These are phyloP conservation scores for Alternaria dauci DNA, from an alignment of 2,329 filamentous ascomycete species.

Conservation along the genomic window DNA sequence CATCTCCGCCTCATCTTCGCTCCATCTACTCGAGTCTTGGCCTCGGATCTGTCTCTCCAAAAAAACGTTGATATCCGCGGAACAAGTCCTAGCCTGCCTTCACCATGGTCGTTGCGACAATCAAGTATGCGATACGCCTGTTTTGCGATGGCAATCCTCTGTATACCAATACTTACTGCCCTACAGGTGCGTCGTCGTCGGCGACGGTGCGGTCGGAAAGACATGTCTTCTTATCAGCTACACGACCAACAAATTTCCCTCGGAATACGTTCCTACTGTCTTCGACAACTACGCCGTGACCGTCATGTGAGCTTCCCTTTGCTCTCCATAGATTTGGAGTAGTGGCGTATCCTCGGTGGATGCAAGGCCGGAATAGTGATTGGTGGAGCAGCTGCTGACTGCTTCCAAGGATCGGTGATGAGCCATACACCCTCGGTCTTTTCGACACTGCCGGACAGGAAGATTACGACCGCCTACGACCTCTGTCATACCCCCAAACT, in stretches of 20 bases:
- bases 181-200: conserved; percentile 93
- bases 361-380: not conserved
- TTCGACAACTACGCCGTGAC: conserved; percentile 99
- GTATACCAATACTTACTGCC: conserved; percentile 21
- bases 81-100: conserved; percentile 5
- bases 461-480: conserved; percentile 97
- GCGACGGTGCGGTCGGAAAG: conserved; percentile 99
- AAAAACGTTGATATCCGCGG: conserved; percentile 19
- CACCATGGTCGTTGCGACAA: conserved; percentile 54
- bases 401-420: conserved; percentile 87
- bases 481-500: conserved; percentile 96
- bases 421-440: conserved; percentile 95
- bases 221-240: conserved; percentile 99
- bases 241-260: conserved; percentile 99
- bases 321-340: conserved; percentile 4
- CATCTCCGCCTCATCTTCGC: conserved; percentile 5
- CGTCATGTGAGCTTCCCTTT: conserved; percentile 79
- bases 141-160: not conserved
- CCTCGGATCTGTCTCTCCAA: conserved; percentile 24
- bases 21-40: conserved; percentile 25
- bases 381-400: conserved; percentile 34
- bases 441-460: conserved; percentile 99
- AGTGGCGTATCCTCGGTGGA: not conserved
- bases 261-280: conserved; percentile 98
- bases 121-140: conserved; percentile 47